phyloP scores from a whole-genome alignment of 2,329 filamentous ascomycete genomes.

The Aspergillus sp. region DNA sequence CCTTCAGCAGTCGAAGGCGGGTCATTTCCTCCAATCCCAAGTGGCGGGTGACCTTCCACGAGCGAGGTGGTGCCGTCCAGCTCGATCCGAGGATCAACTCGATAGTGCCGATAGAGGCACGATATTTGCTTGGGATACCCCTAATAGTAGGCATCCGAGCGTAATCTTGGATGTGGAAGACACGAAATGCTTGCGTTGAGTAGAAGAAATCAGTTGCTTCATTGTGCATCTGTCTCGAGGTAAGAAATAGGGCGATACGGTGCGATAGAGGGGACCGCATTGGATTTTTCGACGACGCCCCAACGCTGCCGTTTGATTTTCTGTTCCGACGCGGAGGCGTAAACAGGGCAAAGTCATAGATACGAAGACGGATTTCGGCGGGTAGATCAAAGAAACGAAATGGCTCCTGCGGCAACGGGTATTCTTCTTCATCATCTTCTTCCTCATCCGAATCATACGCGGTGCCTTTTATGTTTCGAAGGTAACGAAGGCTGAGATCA shows the following conservation, averaged over 20 bases:
- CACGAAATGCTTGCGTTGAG: conserved; percentile 52
- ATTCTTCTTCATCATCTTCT: conserved; percentile 14
- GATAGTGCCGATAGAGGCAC: conserved; percentile 51
- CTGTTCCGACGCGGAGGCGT: conserved; percentile 27
- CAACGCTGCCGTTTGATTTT: conserved; percentile 32
- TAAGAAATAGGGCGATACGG: conserved; percentile 41
- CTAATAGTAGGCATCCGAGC: conserved; percentile 45
- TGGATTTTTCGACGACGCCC: conserved; percentile 37
- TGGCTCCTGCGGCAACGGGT: conserved; percentile 18
- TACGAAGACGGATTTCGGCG: conserved; percentile 52
- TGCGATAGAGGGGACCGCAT: conserved; percentile 32
- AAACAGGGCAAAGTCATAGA: conserved; percentile 50
- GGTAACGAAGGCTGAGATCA: conserved; percentile 12
- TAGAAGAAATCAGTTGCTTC: conserved; percentile 55
- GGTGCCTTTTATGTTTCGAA: conserved; percentile 14
- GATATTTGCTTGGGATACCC: conserved; percentile 53
- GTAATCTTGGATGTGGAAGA: conserved; percentile 54
- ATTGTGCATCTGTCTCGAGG: conserved; percentile 47
- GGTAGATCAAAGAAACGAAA: conserved; percentile 56
- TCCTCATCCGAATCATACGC: conserved; percentile 19
- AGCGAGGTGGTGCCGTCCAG: conserved; percentile 57
- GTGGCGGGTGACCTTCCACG: conserved; percentile 52
- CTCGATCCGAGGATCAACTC: conserved; percentile 60
- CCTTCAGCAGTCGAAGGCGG: conserved; percentile 49
- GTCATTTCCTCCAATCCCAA: conserved; percentile 52